phyloP scores from a whole-genome alignment of 2,329 filamentous ascomycete species.

The Trichoderma koningii region DNA sequence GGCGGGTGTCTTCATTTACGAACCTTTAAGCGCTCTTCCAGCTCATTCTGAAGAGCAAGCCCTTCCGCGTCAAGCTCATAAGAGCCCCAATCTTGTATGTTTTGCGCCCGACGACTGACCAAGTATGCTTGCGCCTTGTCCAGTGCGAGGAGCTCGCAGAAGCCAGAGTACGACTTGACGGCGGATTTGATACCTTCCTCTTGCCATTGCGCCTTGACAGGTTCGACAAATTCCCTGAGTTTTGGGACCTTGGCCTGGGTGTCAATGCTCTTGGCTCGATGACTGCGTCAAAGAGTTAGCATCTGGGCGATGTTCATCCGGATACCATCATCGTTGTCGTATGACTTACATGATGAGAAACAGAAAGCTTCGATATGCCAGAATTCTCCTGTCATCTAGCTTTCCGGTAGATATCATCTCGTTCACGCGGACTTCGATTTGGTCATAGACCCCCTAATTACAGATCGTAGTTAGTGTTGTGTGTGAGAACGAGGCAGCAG shows the following conservation, averaged over 20 bases:
- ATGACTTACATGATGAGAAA: conserved; percentile 79
- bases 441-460: conserved; percentile 74
- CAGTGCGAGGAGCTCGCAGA: conserved; percentile 77
- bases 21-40: conserved; percentile 74
- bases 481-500: background rate
- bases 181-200: conserved; percentile 67
- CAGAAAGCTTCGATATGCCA: conserved; percentile 85
- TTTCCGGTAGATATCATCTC: conserved; percentile 73
- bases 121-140: conserved; percentile 81
- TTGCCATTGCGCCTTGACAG: conserved; percentile 79
- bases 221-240: conserved; percentile 76
- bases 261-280: conserved; percentile 78
- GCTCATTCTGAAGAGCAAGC: conserved; percentile 72
- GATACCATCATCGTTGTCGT: background rate
- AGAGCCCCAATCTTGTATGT: conserved; percentile 79
- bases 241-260: conserved; percentile 69
- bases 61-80: conserved; percentile 78
- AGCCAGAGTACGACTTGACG: conserved; percentile 73
- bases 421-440: conserved; percentile 79
- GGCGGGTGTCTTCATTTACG: conserved; percentile 28
- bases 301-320: background rate
- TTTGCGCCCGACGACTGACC: conserved; percentile 69
- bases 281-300: conserved; percentile 49
- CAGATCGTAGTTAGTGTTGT: conserved; percentile 30
- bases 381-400: conserved; percentile 78